phyloP scores from a whole-genome alignment of 176 grass and related monocot genomes.

The Phoenix dactylifera region DNA sequence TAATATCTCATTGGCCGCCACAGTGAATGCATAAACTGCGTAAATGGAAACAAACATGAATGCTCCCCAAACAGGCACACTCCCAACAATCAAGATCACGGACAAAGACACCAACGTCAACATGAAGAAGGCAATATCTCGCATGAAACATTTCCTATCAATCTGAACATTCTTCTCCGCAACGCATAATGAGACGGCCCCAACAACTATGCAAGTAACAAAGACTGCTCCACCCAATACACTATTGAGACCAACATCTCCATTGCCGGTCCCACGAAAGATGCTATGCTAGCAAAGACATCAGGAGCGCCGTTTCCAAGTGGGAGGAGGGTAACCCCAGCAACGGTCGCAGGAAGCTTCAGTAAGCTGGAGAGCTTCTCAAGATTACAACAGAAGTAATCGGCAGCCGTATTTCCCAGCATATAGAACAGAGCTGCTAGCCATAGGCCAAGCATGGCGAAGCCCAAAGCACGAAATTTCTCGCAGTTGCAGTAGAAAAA shows the following conservation, averaged over 20 bases:
- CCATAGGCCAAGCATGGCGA: conserved; percentile 50
- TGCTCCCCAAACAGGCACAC: conserved; percentile 83
- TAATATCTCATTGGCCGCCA: conserved; percentile 85
- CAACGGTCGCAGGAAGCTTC: conserved; percentile 67
- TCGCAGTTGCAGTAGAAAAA: conserved; percentile 78
- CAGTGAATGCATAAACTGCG: conserved; percentile 68
- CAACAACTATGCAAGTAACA: conserved; percentile 89
- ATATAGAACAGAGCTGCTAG: conserved; percentile 79
- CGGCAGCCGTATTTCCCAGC: conserved; percentile 87
- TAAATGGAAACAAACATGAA: conserved; percentile 79
- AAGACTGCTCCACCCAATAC: conserved; percentile 91
- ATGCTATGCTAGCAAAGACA: conserved; percentile 89
- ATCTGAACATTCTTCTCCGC: conserved; percentile 94
- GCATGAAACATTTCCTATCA: conserved; percentile 76
- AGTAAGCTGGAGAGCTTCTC: conserved; percentile 90
- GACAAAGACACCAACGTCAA: conserved; percentile 51
- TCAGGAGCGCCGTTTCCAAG: conserved; percentile 95
- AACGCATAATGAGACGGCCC: conserved; percentile 57
- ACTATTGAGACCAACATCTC: conserved; percentile 90
- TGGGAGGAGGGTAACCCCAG: conserved; percentile 80
- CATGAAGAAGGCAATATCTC: conserved; percentile 86
- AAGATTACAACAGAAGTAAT: conserved; percentile 95
- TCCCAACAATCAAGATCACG: conserved; percentile 62
- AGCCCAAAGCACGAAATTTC: conserved; percentile 58
- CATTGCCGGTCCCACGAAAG: conserved; percentile 61